Base-by-base conservation (phyloP, 371 early-diverging fungal species). In the Rhizopus delemar region DNA sequence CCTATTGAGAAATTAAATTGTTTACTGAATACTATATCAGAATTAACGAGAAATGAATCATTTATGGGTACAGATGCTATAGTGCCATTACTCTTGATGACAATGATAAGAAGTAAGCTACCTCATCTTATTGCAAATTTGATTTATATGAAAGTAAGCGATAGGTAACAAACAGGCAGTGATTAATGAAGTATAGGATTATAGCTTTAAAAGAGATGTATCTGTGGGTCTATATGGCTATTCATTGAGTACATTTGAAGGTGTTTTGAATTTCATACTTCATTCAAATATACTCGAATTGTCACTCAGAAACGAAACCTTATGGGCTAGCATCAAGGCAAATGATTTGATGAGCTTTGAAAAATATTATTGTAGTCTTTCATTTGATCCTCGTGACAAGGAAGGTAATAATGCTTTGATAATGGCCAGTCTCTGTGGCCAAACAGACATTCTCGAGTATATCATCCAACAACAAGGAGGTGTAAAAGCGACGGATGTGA, bases 201-300 rank as follows among this genome's bases (percentile, higher is more conserved):
- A 73, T 57, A 66, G 74, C 4, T 71, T 80, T 31, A 72, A 77
- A 49, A 64, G 62, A 38, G 68, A 80, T 38, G 39, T 77, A 1
- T 56, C 66, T 4, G 51, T 59, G 5, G 83, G 83, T 16, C 65
- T 63, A 35, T 75, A 72, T 43, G 83, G 83, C 3, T 82, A 78
- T 55, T 72, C 78, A 3, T 59, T 82, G 9, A 79, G 78, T n/a
- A 80, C 83, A 5, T 48, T 82, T 35, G 83, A 82, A 28, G 80
- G 70, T 1, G 80, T 78, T 5, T 53, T 78, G 8, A 71, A 75
- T 4, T 82, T 80, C 38, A 69, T 82, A 12, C 52, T 66, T 15
- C 63, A 74, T 13, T 57, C 70, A 5, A 29, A 4, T 6, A 48
- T 29, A 48, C 29, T 29, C 1, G 62, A 65, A 8, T 43, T 82